Evolutionary conservation across 441 rosid species (phyloP).

Genomic region (Populus hybrid): DNA sequence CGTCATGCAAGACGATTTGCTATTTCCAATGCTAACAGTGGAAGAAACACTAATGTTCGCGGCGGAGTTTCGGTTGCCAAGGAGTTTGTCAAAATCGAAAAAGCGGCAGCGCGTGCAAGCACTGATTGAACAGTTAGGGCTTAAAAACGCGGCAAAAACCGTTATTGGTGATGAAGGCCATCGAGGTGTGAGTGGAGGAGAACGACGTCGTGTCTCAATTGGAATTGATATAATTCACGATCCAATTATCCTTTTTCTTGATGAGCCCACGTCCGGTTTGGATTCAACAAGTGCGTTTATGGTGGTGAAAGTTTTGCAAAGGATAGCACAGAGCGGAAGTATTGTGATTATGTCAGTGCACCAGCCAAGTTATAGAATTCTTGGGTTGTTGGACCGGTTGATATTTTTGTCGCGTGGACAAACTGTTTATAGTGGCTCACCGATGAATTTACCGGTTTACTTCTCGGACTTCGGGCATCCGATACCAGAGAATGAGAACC

Average conservation of each 20-base stretch:
- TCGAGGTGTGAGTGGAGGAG: constrained; percentile 84
- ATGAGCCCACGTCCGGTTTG: constrained; percentile 82
- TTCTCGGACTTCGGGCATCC: constrained; percentile 72
- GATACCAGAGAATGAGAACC: constrained; percentile 71
- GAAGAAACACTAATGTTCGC: constrained; percentile 75
- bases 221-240: constrained; percentile 84
- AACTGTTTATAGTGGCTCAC: constrained; percentile 78
- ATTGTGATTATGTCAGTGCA: constrained; percentile 79
- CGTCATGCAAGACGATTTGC: constrained; percentile 75
- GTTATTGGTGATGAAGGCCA: constrained; percentile 89
- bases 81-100: constrained; percentile 59
- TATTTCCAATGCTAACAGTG: constrained; percentile 67
- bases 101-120: constrained; percentile 61
- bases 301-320: constrained; percentile 80
- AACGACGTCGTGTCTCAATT: constrained; percentile 73
- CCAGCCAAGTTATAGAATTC: constrained; percentile 76
- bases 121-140: constrained; percentile 67
- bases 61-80: constrained; percentile 72
- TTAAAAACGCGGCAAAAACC: constrained; percentile 67
- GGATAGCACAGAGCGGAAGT: constrained; percentile 84
- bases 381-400: constrained; percentile 62
- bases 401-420: constrained; percentile 72
- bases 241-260: constrained; percentile 69
- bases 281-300: constrained; percentile 84
- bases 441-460: constrained; percentile 42